Evolutionary conservation across 1,284 basidiomycete species (phyloP), one percentile per base, ranked within the genome.

Genomic region (Anthracocystis walkeri): DNA sequence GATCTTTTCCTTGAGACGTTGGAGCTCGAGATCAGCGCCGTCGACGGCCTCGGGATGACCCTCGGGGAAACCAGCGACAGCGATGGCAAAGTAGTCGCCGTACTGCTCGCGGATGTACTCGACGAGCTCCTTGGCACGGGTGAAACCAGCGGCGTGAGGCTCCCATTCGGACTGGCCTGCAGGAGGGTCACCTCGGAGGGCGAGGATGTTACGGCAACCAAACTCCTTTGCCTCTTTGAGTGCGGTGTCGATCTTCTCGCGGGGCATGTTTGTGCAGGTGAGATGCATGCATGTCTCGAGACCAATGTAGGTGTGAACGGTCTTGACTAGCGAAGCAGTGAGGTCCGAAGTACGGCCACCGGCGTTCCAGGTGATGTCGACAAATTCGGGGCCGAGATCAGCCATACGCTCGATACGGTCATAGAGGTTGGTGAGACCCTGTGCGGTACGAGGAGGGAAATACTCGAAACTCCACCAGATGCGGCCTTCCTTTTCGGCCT

Each of bases 371-470:
- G 95, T 99, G 84, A 99, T 97, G 86, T 99, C 95, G 81, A 98
- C 93, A 84, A 98, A 99, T 87, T 97, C 96, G 18, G 97, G 97
- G 4, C 97, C 97, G 49, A 97, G 88, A 25, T 90, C 90, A 65
- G 94, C 90, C 96, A 99, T 99, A 78, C 97, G 93, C 87, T 97
- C 95, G 87, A 98, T 96, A 82, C 96, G 94, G 87, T 97, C 96
- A 68, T 82, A 81, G 49, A 84, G 74, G 54, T 83, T 83, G 56
- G 70, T 73, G 44, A 83, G 63, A 52, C 82, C 95, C 90, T 97
- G 95, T 48, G 94, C 93, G 38, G 95, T 97, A 75, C 95, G 89
- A 31, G 95, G 95, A 63, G 95, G 95, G 81, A 97, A 97, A 87
- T 95, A 97, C 86, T 97, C 95, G 85, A 97, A 97, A 55, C 92